Evolutionary conservation across 768 basidiomycete species (phyloP).

Genomic region (Suillus plorans): DNA sequence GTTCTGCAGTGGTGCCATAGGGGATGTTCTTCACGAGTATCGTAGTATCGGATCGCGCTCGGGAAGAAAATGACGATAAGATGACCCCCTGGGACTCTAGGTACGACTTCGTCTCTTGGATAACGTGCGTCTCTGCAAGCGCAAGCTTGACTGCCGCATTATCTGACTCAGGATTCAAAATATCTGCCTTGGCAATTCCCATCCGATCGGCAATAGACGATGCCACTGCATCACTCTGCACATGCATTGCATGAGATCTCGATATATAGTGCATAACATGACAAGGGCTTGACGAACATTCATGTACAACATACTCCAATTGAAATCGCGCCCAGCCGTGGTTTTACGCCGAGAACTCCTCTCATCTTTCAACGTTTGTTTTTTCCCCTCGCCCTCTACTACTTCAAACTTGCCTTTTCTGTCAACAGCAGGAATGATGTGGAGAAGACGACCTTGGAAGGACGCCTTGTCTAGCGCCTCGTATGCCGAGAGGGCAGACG

Average conservation of each 20-base stretch:
- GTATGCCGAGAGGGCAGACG: conserved; percentile 66
- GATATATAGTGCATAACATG: conserved; percentile 16
- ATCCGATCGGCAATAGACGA: conserved; percentile 89
- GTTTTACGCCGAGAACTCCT: conserved; percentile 60
- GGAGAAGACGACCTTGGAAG: conserved; percentile 90
- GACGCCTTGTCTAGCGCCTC: conserved; percentile 76
- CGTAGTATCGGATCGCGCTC: conserved; percentile 68
- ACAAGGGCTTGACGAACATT: conserved; percentile 66
- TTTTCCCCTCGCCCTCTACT: conserved; percentile 41
- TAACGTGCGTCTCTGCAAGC: conserved; percentile 93
- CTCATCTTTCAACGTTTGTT: conserved; percentile 59
- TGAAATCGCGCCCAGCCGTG: conserved; percentile 75
- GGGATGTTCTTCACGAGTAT: conserved; percentile 98
- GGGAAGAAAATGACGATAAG: conserved; percentile 53
- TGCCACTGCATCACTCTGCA: conserved; percentile 88
- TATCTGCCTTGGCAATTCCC: conserved; percentile 82
- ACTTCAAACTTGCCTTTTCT: conserved; percentile 48
- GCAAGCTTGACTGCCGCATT: conserved; percentile 93
- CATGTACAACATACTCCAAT: conserved; percentile 95
- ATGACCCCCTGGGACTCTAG: conserved; percentile 77
- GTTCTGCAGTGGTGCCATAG: conserved; percentile 73
- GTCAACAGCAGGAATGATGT: conserved; percentile 85
- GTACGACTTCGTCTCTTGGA: conserved; percentile 91
- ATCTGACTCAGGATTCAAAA: conserved; percentile 80
- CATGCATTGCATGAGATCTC: conserved; percentile 22